These are phyloP conservation scores for Gossypium davidsonii DNA, from an alignment of 441 rosid genomes.

Conservation along the genomic window DNA sequence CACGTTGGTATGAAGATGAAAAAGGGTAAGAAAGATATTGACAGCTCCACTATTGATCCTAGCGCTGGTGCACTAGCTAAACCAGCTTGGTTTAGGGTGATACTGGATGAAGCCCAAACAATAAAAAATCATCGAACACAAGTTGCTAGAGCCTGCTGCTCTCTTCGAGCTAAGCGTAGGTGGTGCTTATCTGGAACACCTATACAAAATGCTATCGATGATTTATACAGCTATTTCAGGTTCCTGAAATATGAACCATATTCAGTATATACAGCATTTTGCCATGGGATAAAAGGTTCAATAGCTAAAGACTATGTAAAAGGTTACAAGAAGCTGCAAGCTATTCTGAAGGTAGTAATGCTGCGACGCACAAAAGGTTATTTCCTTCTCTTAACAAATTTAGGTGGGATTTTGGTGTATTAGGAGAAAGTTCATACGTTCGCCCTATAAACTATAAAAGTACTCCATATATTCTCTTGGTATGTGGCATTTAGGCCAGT, in stretches of 20 bases:
- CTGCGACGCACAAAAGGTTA: constrained; percentile 95
- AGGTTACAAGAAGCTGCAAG: constrained; percentile 96
- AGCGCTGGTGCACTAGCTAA: constrained; percentile 65
- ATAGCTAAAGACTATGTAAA: constrained; percentile 59
- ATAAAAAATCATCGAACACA: constrained; percentile 94
- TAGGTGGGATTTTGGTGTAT: constrained; percentile 3
- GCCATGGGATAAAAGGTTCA: constrained; percentile 57
- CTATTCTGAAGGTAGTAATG: constrained; percentile 84
- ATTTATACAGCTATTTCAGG: constrained; percentile 90
- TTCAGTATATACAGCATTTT: constrained; percentile 60
- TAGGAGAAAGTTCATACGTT: background rate
- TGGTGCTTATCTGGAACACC: constrained; percentile 99
- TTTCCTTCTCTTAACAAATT: constrained; percentile 13
- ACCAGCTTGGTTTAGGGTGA: constrained; percentile 81
- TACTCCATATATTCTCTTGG: background rate
- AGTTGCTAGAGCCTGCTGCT: constrained; percentile 89
- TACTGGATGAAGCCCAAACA: constrained; percentile 96
- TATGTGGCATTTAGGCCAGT: background rate
- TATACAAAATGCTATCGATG: constrained; percentile 85
- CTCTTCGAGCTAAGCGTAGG: constrained; percentile 86
- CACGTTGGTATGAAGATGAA: constrained; percentile 52
- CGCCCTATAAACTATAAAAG: background rate
- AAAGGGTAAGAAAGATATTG: constrained; percentile 55
- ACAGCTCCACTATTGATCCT: constrained; percentile 44
- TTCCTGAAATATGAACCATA: constrained; percentile 90